A percentile compares a stretch with the other conserved stretches of the same genome.
phyloP scores from a whole-genome alignment of 176 grass and related monocot species.

The maize (Zea mays) region Zm-B73-REFERENCE-NAM-5.0 NC_050097.1:58153501-58154000 shows the following conservation, averaged over 20 bases:
- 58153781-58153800: conserved; percentile 44
- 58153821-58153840: background rate
- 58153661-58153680: background rate
- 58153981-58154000: too few relatives aligned
- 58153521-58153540: background rate
- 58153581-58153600: background rate
- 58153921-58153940: background rate
- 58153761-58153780: conserved; percentile 51
- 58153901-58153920: background rate
- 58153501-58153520: background rate
- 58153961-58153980: too few relatives aligned
- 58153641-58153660: background rate
- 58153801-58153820: conserved; percentile 15
- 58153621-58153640: background rate
- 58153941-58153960: too few relatives aligned
- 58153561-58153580: conserved; percentile 39
- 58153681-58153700: background rate
- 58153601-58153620: background rate
- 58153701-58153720: background rate
- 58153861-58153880: conserved; percentile 45
- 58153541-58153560: background rate
- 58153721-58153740: background rate
- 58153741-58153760: conserved; percentile 8
- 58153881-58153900: background rate
- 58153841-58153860: conserved; percentile 37